Conservation (phyloP, 768 basidiomycete genomes). For the Hericium coralloides region DNA sequence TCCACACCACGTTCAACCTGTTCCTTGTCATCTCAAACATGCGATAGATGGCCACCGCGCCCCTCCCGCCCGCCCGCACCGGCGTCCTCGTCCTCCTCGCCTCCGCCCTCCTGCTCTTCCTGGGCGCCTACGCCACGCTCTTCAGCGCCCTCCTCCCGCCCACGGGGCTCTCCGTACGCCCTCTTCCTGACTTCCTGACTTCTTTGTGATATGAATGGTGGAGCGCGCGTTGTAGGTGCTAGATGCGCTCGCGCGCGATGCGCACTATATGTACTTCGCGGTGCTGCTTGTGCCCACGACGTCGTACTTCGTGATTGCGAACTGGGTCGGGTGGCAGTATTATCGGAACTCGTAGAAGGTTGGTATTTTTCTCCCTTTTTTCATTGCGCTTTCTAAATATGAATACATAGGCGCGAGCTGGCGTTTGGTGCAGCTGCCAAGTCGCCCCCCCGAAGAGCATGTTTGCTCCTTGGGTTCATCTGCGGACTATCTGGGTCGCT, state of each 20-base stretch:
- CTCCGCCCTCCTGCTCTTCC: slow-evolving; percentile 4
- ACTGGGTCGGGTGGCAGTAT: slow-evolving; percentile 99
- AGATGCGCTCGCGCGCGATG: slow-evolving; percentile 57
- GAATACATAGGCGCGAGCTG: too few relatives aligned
- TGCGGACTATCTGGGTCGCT: too few relatives aligned
- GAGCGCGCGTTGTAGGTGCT: slow-evolving; percentile 37
- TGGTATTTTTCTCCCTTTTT: not conserved
- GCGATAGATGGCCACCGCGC: too few relatives aligned
- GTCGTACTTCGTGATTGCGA: slow-evolving; percentile 89
- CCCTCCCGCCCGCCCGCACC: slow-evolving; percentile 1
- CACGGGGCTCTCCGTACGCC: not conserved
- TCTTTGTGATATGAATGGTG: not conserved
- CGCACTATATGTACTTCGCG: slow-evolving; percentile 85
- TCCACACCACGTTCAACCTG: too few relatives aligned
- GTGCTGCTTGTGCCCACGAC: slow-evolving; percentile 74
- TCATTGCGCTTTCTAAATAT: not conserved
- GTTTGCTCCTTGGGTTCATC: too few relatives aligned
- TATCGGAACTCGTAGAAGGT: slow-evolving; percentile 69
- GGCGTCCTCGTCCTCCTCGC: slow-evolving; percentile 6
- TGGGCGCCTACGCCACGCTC: slow-evolving; percentile 8
- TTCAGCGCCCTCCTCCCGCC: slow-evolving; percentile 6
- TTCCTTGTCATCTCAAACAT: too few relatives aligned
- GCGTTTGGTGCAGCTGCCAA: too few relatives aligned
- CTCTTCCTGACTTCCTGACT: not conserved
- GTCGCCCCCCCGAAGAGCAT: too few relatives aligned